Evolutionary conservation across 129 eudicot species (phyloP), one percentile per base, ranked within the genome.

Genomic region (Tanacetum coccineum): DNA sequence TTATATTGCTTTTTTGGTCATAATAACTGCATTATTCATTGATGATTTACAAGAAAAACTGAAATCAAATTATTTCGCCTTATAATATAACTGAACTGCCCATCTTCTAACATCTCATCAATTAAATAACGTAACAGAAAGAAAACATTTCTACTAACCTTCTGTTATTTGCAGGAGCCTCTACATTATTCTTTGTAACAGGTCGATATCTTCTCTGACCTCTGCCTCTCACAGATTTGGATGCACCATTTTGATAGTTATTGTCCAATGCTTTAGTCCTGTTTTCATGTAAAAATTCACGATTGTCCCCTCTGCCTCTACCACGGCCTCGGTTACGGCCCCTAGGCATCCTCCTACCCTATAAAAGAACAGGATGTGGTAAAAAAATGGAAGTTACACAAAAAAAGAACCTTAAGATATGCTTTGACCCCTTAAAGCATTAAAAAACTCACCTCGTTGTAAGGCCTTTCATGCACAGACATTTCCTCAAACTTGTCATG

Each of bases 121-220:
- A 66, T n/a, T 19, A 9, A 1, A 25, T 50, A 60, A 36, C 5
- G 22, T 9, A 14, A 25, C 40, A 11, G n/a, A 17, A 11, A 56
- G 2, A 36, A 39, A 3, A 62, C 2, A 42, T 15, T 39, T 48
- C 19, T 59, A 71, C 92, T 85, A 75, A 89, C 96, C 74, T 83
- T 84, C 74, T 78, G 76, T 78, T 74, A 72, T 62, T 83, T 40
- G 68, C 4, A 58, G 75, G 69, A 61, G 69, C 82, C 46, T 86
- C 86, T 26, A 26, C 54, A 40, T 71, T 70, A 66, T 68, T 72
- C 80, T 81, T 81, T 51, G 64, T 68, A 44, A 79, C 61, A 58
- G 84, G 80, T 62, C 76, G 84, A 84, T 86, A 89, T 75, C 88
- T 82, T 70, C 81, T 81, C 62, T 95, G 95, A 25, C 96, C 95